Conservation (phyloP, 768 basidiomycete genomes). For the Tubosaeta sp. region DNA sequence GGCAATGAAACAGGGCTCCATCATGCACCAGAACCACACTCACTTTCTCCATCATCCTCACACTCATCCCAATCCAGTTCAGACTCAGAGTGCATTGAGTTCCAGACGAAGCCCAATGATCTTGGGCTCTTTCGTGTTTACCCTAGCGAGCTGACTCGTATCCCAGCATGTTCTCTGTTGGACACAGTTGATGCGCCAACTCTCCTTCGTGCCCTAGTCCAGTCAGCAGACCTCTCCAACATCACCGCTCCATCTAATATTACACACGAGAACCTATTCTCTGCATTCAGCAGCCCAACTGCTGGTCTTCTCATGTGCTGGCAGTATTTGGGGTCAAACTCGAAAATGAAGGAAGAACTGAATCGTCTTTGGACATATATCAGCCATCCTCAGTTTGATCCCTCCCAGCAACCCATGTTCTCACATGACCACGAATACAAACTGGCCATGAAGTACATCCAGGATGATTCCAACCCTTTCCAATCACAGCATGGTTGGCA, state of each 20-base stretch:
- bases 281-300: too few species aligned
- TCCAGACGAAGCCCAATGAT: not conserved
- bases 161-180: not conserved
- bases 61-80: not conserved
- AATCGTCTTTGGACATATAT: constrained; percentile 26
- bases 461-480: constrained; percentile 7
- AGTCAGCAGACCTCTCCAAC: too few species aligned
- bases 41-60: not conserved
- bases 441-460: not conserved
- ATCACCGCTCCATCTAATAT: too few species aligned
- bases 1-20: not conserved
- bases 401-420: not conserved
- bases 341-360: constrained; percentile 25
- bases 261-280: too few species aligned
- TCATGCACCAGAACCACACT: not conserved
- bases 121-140: constrained; percentile 7
- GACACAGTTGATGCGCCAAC: not conserved
- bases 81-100: not conserved
- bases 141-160: not conserved
- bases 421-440: not conserved
- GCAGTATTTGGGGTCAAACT: constrained; percentile 25
- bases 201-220: not conserved
- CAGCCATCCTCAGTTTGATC: constrained; percentile 17
- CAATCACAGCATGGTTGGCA: constrained; percentile 6
- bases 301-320: constrained; percentile 11